Evolutionary conservation across 140 eudicot genomes (phyloP), one percentile per base, ranked within the genome.

Genomic region (Oenanthe javanica): DNA sequence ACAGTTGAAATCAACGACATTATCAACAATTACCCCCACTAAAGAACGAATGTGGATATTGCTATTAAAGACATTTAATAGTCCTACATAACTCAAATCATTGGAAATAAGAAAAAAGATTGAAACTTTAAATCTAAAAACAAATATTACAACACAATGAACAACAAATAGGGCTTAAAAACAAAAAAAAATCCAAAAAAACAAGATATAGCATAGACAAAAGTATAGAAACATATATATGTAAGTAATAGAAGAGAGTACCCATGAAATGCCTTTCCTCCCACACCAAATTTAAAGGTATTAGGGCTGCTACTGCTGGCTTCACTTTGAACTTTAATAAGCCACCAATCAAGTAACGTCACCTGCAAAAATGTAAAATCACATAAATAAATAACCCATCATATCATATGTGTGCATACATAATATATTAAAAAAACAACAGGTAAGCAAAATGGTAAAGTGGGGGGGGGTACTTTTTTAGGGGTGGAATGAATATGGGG

Each of bases 341-440:
- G 63, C 63, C 79, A 75, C 79, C 63, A 75, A 47, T 75, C 79
- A 48, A 23, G 36, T 75, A 75, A 48, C 10, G 9, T 4, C 18
- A 75, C 61, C 79, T 75, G 63, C 67, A 61, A 61, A 21, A 75
- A 23, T 1, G 0, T 9, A 48, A 74, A 13, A 71, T 7, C 40
- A 63, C 21, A 10, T 1, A 50, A 72, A 72, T 72, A 9, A 38
- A 19, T 1, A 19, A 2, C 21, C 66, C 13, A 49, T 66, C 14
- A 5, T n/a, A 15, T 5, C 50, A 36, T 40, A 31, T 38, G 3
- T 6, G 2, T 0, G 6, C 19, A 16, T 6, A 1, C 0, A 16
- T 8, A 9, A 9, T 11, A 31, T 69, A 10, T 69, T 1, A 15
- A 38, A 71, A 40, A 2, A 71, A 21, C 6, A 7, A 71, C 0